Conservation (phyloP, 2,329 filamentous ascomycete genomes). For the Ambrosiella beaveri region DNA sequence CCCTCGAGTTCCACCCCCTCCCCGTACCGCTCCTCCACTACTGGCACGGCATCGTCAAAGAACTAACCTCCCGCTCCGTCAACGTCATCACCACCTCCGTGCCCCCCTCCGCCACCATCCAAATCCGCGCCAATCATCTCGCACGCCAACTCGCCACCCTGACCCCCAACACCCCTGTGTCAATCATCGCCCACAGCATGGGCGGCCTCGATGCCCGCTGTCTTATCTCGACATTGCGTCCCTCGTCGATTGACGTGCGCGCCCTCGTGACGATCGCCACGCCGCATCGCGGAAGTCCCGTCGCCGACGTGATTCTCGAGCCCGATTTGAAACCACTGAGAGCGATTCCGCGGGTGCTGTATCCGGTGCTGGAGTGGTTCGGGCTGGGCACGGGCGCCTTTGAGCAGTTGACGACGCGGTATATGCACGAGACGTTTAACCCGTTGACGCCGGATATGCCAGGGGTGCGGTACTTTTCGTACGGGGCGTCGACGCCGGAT, state of each 20-base stretch:
- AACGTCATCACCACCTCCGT: constrained; percentile 44
- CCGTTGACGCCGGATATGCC: constrained; percentile 35
- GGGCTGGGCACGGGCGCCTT: constrained; percentile 44
- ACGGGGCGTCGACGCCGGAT: constrained; percentile 33
- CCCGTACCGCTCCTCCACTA: constrained; percentile 39
- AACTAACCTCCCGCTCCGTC: constrained; percentile 33
- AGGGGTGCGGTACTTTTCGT: constrained; percentile 42
- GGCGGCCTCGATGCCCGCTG: constrained; percentile 48
- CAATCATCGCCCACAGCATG: constrained; percentile 58
- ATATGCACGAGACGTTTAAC: constrained; percentile 44
- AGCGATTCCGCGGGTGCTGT: constrained; percentile 35
- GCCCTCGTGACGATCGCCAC: constrained; percentile 38
- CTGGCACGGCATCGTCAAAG: constrained; percentile 47
- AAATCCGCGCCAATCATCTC: constrained; percentile 41
- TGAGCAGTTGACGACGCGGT: constrained; percentile 38
- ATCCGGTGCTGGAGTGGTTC: constrained; percentile 30
- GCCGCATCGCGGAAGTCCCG: constrained; percentile 36
- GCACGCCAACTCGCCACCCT: constrained; percentile 31
- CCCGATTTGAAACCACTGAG: constrained; percentile 22
- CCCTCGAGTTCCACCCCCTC: constrained; percentile 33
- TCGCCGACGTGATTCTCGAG: constrained; percentile 36
- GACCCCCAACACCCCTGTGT: constrained; percentile 39
- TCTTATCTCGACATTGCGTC: constrained; percentile 41
- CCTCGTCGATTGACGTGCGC: constrained; percentile 28
- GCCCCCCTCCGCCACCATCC: constrained; percentile 43